Evolutionary conservation across 2,329 filamentous ascomycete genomes (phyloP).

Genomic region (Chaetomium olivaceum): DNA sequence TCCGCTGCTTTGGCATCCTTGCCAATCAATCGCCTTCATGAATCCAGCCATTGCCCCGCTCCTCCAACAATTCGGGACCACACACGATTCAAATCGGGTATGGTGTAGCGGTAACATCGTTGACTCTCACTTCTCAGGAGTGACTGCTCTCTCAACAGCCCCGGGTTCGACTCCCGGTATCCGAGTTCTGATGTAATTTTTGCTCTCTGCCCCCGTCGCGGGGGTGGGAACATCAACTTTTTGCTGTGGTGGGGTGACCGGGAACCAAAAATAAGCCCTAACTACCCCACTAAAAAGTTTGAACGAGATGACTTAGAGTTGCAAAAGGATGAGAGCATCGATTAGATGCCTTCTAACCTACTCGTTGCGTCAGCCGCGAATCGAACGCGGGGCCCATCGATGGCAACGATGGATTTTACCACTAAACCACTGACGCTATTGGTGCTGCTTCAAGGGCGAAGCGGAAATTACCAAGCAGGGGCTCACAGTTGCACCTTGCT

Average conservation of each 20-base stretch:
- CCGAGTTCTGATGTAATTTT: conserved; percentile 17
- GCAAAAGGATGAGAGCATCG: background rate
- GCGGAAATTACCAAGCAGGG: background rate
- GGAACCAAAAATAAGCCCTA: background rate
- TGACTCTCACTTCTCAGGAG: conserved; percentile 2
- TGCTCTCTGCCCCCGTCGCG: background rate
- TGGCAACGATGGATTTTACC: conserved; percentile 57
- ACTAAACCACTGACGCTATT: conserved; percentile 48
- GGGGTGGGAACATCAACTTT: background rate
- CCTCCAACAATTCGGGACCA: background rate
- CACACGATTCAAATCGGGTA: background rate
- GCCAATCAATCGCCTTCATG: background rate
- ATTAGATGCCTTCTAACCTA: background rate
- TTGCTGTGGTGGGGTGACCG: background rate
- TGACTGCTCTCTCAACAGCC: conserved; percentile 4
- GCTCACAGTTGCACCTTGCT: background rate
- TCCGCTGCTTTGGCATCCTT: background rate
- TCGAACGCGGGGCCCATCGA: conserved; percentile 46
- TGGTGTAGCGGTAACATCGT: background rate
- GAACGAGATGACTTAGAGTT: background rate
- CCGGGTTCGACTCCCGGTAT: conserved; percentile 17
- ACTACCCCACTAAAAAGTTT: background rate
- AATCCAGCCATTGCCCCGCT: background rate
- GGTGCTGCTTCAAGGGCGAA: background rate
- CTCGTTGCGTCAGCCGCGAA: conserved; percentile 32